Evolutionary conservation across 371 early-diverging fungal genomes (phyloP), one percentile per base, ranked within the genome.

Genomic region (Mortierella sp.): DNA sequence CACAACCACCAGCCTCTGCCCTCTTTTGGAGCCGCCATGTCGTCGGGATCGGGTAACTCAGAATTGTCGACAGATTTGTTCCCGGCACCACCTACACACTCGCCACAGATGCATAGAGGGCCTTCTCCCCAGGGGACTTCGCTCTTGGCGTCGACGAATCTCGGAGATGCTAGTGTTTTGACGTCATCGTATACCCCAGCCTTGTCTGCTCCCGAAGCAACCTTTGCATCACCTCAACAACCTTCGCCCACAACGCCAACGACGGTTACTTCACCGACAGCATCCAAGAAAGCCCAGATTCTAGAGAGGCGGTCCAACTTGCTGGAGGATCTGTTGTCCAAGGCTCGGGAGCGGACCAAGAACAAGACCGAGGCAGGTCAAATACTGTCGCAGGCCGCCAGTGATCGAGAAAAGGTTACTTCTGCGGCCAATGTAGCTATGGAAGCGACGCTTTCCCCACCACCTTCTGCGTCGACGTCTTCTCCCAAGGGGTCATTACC

Each of bases 101-200:
- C 55, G 26, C 71, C 28, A 14, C 53, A 28, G 14, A 64, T 16
- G 16, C 48, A 46, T 46, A 8, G 48, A 46, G 48, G 8, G 16
- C 10, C 57, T 2, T 6, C 67, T 11, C 59, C 78, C 6, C 71
- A 77, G 2, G 83, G 76, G 50, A 74, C 77, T 53, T 77, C 84
- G 2, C 48, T 79, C 0, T 37, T 82, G 9, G 44, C 81, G 5
- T 73, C 79, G 26, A 55, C 67, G 2, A 54, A 37, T 46, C 46
- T 69, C 0, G 79, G 75, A 8, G 67, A 75, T 24, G 78, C 75
- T 37, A 74, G 71, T 75, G 72, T 85, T 53, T 74, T 85, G 43
- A 85, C 86, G 3, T 85, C 86, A 1, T 85, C 86, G 24, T 85
- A 76, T 73, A 79, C 79, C 10, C 86, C 86, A 24, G 72, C 79